A percentile compares a stretch with the other conserved stretches of the same genome.
phyloP scores from a whole-genome alignment of 2,329 filamentous ascomycete species.

The Penicillium aurantiogriseum region DNA sequence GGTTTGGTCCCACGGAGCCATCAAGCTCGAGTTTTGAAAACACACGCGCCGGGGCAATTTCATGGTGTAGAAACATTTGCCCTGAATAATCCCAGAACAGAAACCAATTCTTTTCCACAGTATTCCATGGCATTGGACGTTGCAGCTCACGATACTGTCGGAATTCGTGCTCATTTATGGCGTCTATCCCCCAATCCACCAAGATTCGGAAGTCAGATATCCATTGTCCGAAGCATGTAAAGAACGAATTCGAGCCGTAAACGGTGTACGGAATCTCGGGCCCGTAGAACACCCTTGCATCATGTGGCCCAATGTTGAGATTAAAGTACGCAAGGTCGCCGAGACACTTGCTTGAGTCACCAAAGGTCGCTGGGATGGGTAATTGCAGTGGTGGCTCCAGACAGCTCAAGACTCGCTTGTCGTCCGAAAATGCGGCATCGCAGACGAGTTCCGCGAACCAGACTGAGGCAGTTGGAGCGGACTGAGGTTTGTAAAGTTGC shows the following conservation, averaged over 20 bases:
- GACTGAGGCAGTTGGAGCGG: constrained; percentile 23
- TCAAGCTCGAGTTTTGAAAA: constrained; percentile 50
- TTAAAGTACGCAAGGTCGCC: constrained; percentile 46
- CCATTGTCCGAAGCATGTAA: constrained; percentile 59
- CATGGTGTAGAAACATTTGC: constrained; percentile 54
- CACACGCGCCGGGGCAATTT: constrained; percentile 50
- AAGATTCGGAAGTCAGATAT: constrained; percentile 55
- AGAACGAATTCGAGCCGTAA: constrained; percentile 56
- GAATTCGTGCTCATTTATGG: constrained; percentile 39
- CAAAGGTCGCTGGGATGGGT: constrained; percentile 49
- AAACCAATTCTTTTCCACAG: constrained; percentile 63
- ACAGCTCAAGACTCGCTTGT: constrained; percentile 37
- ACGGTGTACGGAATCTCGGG: constrained; percentile 52
- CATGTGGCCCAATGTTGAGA: constrained; percentile 55
- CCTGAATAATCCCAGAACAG: constrained; percentile 56
- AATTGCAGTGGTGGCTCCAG: constrained; percentile 42
- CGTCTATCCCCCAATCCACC: constrained; percentile 44
- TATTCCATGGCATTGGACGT: constrained; percentile 46
- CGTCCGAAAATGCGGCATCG: constrained; percentile 49
- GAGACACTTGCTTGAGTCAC: constrained; percentile 45
- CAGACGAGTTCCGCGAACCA: constrained; percentile 52
- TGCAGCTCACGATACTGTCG: constrained; percentile 51
- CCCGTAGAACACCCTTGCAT: constrained; percentile 58
- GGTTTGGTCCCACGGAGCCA: constrained; percentile 50
- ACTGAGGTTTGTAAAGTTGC: constrained; percentile 40